phyloP scores from a whole-genome alignment of 805 yeast species.

The Allodekkera sacchari region DNA sequence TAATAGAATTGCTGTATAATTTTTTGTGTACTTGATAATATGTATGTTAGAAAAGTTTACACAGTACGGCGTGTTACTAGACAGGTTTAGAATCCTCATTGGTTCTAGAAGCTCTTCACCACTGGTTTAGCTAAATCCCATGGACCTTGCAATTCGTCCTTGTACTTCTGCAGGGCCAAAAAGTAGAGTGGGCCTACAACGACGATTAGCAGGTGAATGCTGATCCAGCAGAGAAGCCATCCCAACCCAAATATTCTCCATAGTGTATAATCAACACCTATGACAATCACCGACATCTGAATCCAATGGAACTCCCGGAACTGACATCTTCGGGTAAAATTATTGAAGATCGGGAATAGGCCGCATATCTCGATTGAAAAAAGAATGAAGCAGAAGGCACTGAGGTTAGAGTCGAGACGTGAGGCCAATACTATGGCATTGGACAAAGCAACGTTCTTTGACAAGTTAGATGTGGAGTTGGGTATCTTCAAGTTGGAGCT shows the following conservation, averaged over 20 bases:
- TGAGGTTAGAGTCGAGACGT: conserved; percentile 61
- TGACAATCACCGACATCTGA: conserved; percentile 21
- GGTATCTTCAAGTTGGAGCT: background rate
- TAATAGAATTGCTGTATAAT: conserved; percentile 8
- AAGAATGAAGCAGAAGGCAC: conserved; percentile 78
- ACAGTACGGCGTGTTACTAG: background rate
- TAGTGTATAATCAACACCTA: conserved; percentile 26
- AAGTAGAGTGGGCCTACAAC: conserved; percentile 65
- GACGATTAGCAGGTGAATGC: conserved; percentile 37
- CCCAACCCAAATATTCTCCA: conserved; percentile 31
- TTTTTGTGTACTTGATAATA: background rate
- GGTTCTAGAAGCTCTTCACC: conserved; percentile 26
- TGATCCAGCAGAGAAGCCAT: conserved; percentile 41
- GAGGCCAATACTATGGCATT: conserved; percentile 89
- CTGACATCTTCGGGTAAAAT: conserved; percentile 41
- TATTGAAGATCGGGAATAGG: conserved; percentile 61
- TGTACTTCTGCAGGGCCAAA: conserved; percentile 63
- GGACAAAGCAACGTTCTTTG: conserved; percentile 76
- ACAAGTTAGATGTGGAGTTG: conserved; percentile 41
- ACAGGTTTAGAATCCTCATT: background rate
- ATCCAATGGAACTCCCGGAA: conserved; percentile 24
- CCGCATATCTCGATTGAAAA: conserved; percentile 66
- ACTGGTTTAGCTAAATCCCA: conserved; percentile 86
- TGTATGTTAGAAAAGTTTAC: background rate
- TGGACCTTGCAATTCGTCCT: conserved; percentile 83